A percentile compares a stretch with the other conserved stretches of the same genome.
phyloP scores from a whole-genome alignment of 805 yeast species.

The Kodamaea sagamina region DNA sequence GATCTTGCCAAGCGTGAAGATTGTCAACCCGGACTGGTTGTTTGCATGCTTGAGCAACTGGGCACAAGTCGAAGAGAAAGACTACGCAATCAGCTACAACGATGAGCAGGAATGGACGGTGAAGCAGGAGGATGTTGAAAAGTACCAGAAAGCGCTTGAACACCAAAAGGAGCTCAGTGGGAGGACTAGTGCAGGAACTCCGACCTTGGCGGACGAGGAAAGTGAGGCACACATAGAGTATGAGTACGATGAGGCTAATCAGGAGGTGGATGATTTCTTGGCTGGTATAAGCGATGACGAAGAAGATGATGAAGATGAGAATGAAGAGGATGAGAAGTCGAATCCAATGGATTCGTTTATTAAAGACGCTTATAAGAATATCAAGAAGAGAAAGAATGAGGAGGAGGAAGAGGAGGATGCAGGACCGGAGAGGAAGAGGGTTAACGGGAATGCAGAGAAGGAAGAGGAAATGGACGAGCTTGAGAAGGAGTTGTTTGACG shows the following conservation, averaged over 20 bases:
- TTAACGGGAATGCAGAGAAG: not conserved
- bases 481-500: constrained; percentile 52
- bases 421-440: constrained; percentile 1
- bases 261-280: constrained; percentile 50
- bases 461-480: constrained; percentile 46
- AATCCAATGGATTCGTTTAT: constrained; percentile 15
- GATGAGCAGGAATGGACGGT: constrained; percentile 47
- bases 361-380: constrained; percentile 15
- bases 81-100: constrained; percentile 55
- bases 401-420: constrained; percentile 14
- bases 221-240: constrained; percentile 20
- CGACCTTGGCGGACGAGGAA: constrained; percentile 9
- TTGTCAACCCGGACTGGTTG: constrained; percentile 93
- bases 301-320: constrained; percentile 21
- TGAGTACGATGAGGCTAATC: constrained; percentile 44
- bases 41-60: constrained; percentile 82
- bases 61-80: constrained; percentile 65
- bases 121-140: constrained; percentile 46
- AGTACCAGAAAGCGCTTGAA: constrained; percentile 38
- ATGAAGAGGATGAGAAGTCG: constrained; percentile 18
- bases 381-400: constrained; percentile 11
- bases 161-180: constrained; percentile 17
- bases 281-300: constrained; percentile 46
- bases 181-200: constrained; percentile 13
- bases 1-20: constrained; percentile 59